phyloP scores from a whole-genome alignment of 2,329 filamentous ascomycete genomes.

The Fusarium nisikadoi region DNA sequence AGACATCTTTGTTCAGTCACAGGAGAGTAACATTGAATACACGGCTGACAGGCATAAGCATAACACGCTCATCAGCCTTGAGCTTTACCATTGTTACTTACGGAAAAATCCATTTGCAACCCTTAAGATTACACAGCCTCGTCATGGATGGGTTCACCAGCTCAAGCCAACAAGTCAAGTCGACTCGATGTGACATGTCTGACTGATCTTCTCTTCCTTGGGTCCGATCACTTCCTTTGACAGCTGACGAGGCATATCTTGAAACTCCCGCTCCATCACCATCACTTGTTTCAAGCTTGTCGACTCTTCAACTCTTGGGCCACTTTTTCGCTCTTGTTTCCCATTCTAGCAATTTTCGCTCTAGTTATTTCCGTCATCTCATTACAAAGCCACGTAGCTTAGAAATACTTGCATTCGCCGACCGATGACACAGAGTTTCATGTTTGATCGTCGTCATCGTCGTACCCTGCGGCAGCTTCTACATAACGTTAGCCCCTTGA shows the following conservation, averaged over 20 bases:
- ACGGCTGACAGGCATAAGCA: neutral
- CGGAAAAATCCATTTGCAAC: neutral
- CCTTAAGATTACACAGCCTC: constrained; percentile 7
- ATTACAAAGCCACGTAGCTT: neutral
- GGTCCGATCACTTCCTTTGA: constrained; percentile 27
- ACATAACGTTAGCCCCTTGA: constrained; percentile 16
- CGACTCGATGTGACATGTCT: neutral
- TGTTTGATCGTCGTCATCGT: constrained; percentile 4
- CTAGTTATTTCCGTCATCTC: neutral
- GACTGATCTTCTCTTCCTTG: neutral
- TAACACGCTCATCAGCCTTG: constrained; percentile 12
- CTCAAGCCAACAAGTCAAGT: neutral
- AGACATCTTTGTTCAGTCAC: neutral
- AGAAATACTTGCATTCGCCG: neutral
- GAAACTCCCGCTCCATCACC: constrained; percentile 30
- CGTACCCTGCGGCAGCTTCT: constrained; percentile 9
- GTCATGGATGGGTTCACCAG: neutral
- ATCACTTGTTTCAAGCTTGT: constrained; percentile 25
- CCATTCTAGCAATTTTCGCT: constrained; percentile 1
- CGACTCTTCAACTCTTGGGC: neutral
- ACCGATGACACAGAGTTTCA: constrained; percentile 1
- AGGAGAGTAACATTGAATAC: neutral
- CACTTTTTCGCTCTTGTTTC: constrained; percentile 13
- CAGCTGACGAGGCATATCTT: constrained; percentile 35
- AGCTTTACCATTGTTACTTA: neutral